Base-by-base conservation (phyloP, 2,329 filamentous ascomycete species). In the Xylariales sp. region DNA sequence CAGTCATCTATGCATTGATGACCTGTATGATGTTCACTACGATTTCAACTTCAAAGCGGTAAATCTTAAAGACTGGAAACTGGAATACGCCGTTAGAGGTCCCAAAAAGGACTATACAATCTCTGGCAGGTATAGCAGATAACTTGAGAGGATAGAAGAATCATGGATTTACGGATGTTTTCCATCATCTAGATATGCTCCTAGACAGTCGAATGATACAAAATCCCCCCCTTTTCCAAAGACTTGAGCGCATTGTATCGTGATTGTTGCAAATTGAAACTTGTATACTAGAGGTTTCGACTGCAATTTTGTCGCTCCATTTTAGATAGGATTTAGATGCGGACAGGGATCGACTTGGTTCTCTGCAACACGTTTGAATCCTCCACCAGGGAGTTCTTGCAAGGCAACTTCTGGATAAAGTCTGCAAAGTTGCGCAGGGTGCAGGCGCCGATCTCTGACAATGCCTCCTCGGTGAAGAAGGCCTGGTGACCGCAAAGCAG, bases 101-200 rank as follows among this genome's bases (percentile, higher is more conserved):
- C 85, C 84, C 3, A 78, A 78, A 55, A 89, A 89, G 61, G 80
- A 88, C 52, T 89, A 89, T 52, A 75, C 64, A 0, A 79, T 83
- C 37, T 57, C 62, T 7, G 76, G 75, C 2, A 56, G 54, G 1
- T 83, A 81, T 53, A 38, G 27, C 15, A 21, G 35, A 31, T 14
- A 16, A 12, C 29, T 29, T 16, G 29, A 6, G 8, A 8, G 8
- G 8, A 25, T 8, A 8, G n/a, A 25, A n/a, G 23, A 8, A 25
- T 25, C 8, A 8, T 25, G 23, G 8, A 25, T 25, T 8, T 25
- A 25, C 23, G n/a, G 8, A 25, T 8, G 23, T n/a, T n/a, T n/a
- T n/a, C n/a, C n/a, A n/a, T n/a, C n/a, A n/a, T n/a, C n/a, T n/a
- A n/a, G n/a, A n/a, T n/a, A n/a, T n/a, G n/a, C n/a, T n/a, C n/a